Conservation (phyloP, 441 rosid species). For the Populus hybrid region DNA sequence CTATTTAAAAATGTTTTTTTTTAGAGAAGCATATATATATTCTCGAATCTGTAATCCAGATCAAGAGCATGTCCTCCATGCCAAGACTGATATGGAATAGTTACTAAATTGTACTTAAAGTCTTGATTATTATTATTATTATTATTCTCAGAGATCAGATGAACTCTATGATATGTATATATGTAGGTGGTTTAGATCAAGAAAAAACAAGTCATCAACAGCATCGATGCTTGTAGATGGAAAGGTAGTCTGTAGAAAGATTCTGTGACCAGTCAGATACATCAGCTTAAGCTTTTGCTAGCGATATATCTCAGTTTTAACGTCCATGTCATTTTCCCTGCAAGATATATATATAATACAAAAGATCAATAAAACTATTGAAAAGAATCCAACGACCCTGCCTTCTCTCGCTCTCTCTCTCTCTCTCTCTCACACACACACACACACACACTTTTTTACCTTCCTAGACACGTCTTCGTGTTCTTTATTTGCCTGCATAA, state of each 20-base stretch:
- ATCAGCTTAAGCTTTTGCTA: no score
- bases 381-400: conserved; percentile 31
- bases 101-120: neutral
- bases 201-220: neutral
- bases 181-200: neutral
- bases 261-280: conserved; percentile 2
- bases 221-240: neutral
- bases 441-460: conserved; percentile 5
- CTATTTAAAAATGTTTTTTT: no score
- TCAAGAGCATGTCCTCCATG: no score
- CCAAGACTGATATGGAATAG: no score
- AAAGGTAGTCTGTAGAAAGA: neutral
- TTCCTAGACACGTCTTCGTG: conserved; percentile 31
- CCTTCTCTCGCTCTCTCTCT: no score
- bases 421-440: no score
- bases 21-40: no score
- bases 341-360: neutral
- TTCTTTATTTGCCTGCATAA: neutral
- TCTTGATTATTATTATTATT: no score
- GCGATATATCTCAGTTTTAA: neutral
- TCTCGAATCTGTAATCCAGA: no score
- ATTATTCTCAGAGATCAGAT: no score
- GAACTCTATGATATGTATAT: neutral
- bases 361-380: neutral
- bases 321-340: conserved; percentile 10